phyloP scores from a whole-genome alignment of 1,139 yeast genomes.

The Scheffersomyces quercinus region DNA sequence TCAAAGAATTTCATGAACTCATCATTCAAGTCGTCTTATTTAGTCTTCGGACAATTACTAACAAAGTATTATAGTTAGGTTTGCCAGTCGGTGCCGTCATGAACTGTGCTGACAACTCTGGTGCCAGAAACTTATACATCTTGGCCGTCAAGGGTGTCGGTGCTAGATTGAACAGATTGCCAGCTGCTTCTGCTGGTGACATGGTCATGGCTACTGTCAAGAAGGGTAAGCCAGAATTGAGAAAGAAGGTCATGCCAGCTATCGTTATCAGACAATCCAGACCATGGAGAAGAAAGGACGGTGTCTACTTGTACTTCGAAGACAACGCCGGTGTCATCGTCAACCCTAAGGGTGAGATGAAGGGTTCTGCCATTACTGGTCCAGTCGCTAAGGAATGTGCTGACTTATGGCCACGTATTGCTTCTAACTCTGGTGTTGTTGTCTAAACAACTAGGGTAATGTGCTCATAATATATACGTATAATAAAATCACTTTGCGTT shows the following conservation, averaged over 20 bases:
- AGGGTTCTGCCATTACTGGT: constrained; percentile 99
- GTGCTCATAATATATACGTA: background rate
- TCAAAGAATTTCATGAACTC: no score
- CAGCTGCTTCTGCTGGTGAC: constrained; percentile 99
- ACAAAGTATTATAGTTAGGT: constrained; percentile 67
- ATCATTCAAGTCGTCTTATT: no score
- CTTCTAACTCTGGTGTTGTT: constrained; percentile 99
- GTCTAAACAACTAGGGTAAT: constrained; percentile 53
- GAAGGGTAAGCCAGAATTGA: constrained; percentile 99
- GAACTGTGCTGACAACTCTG: constrained; percentile 99
- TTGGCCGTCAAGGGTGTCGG: constrained; percentile 99
- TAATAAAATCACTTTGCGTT: background rate
- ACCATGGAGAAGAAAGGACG: constrained; percentile 99
- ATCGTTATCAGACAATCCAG: constrained; percentile 98
- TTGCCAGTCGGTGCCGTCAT: constrained; percentile 99
- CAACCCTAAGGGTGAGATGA: constrained; percentile 99
- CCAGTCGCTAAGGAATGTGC: constrained; percentile 99
- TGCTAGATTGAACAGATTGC: constrained; percentile 99
- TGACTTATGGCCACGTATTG: constrained; percentile 99
- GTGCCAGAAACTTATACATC: constrained; percentile 99
- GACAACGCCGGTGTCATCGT: constrained; percentile 99
- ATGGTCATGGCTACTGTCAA: constrained; percentile 99
- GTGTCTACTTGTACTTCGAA: constrained; percentile 99
- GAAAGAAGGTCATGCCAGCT: constrained; percentile 99
- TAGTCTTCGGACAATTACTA: constrained; percentile 20